phyloP scores from a whole-genome alignment of 306 rosid species.

The Lithocarpus polystachyus region DNA sequence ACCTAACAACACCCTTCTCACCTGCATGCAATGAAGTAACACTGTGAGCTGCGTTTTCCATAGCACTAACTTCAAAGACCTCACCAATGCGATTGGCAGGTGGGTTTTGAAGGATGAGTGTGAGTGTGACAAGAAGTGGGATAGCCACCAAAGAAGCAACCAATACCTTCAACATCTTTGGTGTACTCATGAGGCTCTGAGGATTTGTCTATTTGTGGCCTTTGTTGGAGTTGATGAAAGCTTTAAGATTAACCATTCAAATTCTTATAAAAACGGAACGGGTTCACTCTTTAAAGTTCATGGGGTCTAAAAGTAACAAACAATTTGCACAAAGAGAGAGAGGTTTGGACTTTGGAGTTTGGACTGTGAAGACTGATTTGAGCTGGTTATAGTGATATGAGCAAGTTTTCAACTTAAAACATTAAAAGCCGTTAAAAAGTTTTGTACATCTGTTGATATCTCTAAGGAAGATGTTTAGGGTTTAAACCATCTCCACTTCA shows the following conservation, averaged over 20 bases:
- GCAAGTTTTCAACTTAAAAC: no score
- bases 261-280: not conserved
- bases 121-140: constrained; percentile 28
- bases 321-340: not conserved
- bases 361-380: not conserved
- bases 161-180: constrained; percentile 31
- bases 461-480: no score
- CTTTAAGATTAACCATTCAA: constrained; percentile 24
- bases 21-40: constrained; percentile 13
- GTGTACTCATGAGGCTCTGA: constrained; percentile 3
- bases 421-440: no score
- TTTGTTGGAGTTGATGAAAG: not conserved
- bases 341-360: not conserved
- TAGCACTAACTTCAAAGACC: constrained; percentile 29
- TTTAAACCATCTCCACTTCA: no score
- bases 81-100: constrained; percentile 20
- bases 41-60: constrained; percentile 12
- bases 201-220: not conserved
- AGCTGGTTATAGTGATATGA: no score
- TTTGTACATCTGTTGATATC: no score
- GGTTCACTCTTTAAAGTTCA: not conserved
- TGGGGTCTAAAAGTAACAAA: not conserved
- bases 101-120: constrained; percentile 20
- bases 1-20: not conserved
- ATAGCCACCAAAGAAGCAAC: constrained; percentile 26